Conservation (phyloP, 495 filamentous ascomycete species). For the Oleoguttula mirabilis region DNA sequence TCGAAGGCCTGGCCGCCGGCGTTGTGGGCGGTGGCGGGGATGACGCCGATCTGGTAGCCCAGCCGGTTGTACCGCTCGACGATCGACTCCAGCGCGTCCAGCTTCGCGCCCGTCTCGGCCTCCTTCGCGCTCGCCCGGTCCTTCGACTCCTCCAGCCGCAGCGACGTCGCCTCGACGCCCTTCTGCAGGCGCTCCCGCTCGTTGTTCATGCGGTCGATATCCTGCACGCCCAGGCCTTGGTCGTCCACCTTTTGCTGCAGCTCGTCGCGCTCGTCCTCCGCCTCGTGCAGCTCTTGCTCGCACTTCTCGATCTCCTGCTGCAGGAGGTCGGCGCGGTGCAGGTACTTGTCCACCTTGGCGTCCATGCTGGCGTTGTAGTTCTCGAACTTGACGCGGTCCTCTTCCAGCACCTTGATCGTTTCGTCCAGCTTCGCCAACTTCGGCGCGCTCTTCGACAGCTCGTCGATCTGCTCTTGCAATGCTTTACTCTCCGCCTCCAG, state of each 20-base stretch:
- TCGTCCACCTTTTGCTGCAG: constrained; percentile 78
- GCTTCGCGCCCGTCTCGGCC: constrained; percentile 61
- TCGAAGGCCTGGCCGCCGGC: constrained; percentile 78
- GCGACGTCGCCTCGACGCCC: constrained; percentile 59
- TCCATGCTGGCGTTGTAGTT: constrained; percentile 73
- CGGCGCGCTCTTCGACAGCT: constrained; percentile 70
- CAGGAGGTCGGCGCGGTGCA: constrained; percentile 59
- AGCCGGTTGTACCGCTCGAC: constrained; percentile 85
- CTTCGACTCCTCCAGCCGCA: constrained; percentile 70
- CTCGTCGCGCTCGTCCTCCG: constrained; percentile 64
- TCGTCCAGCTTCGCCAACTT: constrained; percentile 74
- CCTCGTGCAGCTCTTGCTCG: constrained; percentile 60
- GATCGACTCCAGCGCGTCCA: constrained; percentile 78
- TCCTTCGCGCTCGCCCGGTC: constrained; percentile 72
- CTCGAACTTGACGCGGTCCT: constrained; percentile 84
- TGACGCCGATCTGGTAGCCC: constrained; percentile 83
- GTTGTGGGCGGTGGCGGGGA: constrained; percentile 70
- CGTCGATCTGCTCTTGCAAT: constrained; percentile 71
- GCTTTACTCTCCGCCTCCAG: constrained; percentile 73
- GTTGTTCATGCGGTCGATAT: constrained; percentile 96
- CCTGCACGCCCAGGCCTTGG: constrained; percentile 86
- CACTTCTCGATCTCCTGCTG: constrained; percentile 70
- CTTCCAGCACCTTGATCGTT: constrained; percentile 74
- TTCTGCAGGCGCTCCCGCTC: constrained; percentile 86
- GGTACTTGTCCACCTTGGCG: constrained; percentile 72